phyloP scores from a whole-genome alignment of 371 early-diverging fungal genomes.

The Mortierella sp. region DNA sequence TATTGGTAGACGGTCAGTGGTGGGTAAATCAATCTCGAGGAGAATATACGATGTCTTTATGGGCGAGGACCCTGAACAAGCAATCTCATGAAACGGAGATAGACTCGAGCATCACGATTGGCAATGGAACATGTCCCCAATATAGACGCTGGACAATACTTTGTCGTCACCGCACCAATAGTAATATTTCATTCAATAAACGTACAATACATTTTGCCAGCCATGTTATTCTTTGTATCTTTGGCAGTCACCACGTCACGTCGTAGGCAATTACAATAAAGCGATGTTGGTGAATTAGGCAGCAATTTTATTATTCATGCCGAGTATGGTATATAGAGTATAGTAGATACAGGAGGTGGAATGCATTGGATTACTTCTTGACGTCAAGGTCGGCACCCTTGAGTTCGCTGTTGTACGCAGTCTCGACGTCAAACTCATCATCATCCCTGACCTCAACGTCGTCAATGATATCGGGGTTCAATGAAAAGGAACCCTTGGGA shows the following conservation, averaged over 20 bases:
- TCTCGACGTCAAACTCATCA: conserved; percentile 17
- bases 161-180: too few relatives aligned
- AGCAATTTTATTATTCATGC: background rate
- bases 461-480: conserved; percentile 59
- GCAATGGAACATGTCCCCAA: too few relatives aligned
- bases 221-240: too few relatives aligned
- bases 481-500: conserved; percentile 61
- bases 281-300: too few relatives aligned
- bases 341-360: background rate
- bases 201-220: too few relatives aligned
- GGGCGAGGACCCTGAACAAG: conserved; percentile 59
- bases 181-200: too few relatives aligned
- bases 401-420: conserved; percentile 11
- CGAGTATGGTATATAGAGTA: background rate
- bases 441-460: conserved; percentile 34
- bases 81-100: background rate
- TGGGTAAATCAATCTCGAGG: conserved; percentile 66
- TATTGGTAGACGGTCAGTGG: conserved; percentile 34
- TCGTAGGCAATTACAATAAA: too few relatives aligned
- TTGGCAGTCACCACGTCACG: too few relatives aligned
- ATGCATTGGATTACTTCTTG: background rate
- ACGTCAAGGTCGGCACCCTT: conserved; percentile 5
- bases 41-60: conserved; percentile 68
- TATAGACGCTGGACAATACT: too few relatives aligned
- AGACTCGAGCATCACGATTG: too few relatives aligned